A percentile compares a stretch with the other conserved stretches of the same genome.
These are phyloP conservation scores for Globisporangium heterothallicum DNA, from an alignment of 352 stramenopile genomes.

Conservation along the genomic window DNA sequence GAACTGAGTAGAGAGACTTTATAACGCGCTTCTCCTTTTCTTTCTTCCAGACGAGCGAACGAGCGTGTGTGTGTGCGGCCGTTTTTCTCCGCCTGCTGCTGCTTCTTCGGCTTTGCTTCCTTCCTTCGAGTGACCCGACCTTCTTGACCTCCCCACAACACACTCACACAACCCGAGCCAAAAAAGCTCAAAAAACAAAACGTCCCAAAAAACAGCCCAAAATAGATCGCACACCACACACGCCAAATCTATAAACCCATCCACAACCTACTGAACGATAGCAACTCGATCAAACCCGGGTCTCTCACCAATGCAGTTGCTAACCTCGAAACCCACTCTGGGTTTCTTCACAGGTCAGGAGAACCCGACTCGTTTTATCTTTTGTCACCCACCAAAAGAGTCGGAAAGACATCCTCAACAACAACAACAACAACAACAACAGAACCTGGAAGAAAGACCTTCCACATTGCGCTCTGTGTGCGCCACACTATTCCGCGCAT, in stretches of 20 bases:
- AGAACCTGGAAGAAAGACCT: too few species aligned
- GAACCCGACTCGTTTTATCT: too few species aligned
- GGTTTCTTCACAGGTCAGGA: background rate
- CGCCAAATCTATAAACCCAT: slow-evolving; percentile 15
- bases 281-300: background rate
- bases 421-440: too few species aligned
- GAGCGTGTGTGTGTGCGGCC: background rate
- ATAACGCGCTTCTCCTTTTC: background rate
- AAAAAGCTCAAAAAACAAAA: slow-evolving; percentile 24
- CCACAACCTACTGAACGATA: background rate
- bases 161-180: too few species aligned
- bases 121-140: background rate
- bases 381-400: too few species aligned
- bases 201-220: slow-evolving; percentile 10
- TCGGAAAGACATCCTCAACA: too few species aligned
- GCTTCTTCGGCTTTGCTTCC: background rate
- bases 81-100: background rate
- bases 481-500: too few species aligned
- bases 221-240: background rate
- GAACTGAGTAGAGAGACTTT: background rate
- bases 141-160: background rate
- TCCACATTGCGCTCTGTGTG: too few species aligned
- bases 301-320: background rate
- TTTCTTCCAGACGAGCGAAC: background rate
- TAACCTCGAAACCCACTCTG: background rate